Conservation (phyloP, 108 stramenopile genomes). For the Chaetoceros muelleri region DNA sequence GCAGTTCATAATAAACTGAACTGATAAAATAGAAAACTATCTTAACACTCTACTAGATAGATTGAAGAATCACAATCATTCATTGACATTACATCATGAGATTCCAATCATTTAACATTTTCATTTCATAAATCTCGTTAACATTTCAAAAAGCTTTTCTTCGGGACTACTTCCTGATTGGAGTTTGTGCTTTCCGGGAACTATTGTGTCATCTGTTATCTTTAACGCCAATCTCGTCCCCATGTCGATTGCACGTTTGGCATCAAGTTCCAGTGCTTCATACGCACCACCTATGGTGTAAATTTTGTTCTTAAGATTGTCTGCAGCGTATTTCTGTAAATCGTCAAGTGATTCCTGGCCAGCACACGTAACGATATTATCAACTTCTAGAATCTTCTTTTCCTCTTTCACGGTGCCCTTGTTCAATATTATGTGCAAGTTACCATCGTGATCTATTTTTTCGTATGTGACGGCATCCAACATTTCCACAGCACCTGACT, state of each 20-base stretch:
- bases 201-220: slow-evolving; percentile 49
- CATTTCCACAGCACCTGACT: slow-evolving; percentile 78
- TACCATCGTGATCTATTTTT: slow-evolving; percentile 82
- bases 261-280: slow-evolving; percentile 91
- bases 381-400: slow-evolving; percentile 69
- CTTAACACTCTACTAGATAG: no score
- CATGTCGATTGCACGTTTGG: slow-evolving; percentile 98
- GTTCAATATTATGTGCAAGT: slow-evolving; percentile 68
- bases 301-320: slow-evolving; percentile 32
- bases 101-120: no score
- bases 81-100: no score
- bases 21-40: no score
- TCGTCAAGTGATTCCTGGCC: slow-evolving; percentile 70
- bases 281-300: slow-evolving; percentile 91
- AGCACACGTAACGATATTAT: slow-evolving; percentile 92
- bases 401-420: slow-evolving; percentile 36
- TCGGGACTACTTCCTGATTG: slow-evolving; percentile 39
- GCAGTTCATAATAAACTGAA: neutral
- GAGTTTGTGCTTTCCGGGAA: slow-evolving; percentile 64
- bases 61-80: no score
- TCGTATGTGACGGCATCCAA: slow-evolving; percentile 77
- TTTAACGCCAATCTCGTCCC: slow-evolving; percentile 86
- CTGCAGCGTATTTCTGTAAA: slow-evolving; percentile 16
- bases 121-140: slow-evolving; percentile 16
- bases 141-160: slow-evolving; percentile 37